Evolutionary conservation across 2,329 filamentous ascomycete genomes (phyloP), one percentile per base, ranked within the genome.

Genomic region (Samsoniella hepiali): DNA sequence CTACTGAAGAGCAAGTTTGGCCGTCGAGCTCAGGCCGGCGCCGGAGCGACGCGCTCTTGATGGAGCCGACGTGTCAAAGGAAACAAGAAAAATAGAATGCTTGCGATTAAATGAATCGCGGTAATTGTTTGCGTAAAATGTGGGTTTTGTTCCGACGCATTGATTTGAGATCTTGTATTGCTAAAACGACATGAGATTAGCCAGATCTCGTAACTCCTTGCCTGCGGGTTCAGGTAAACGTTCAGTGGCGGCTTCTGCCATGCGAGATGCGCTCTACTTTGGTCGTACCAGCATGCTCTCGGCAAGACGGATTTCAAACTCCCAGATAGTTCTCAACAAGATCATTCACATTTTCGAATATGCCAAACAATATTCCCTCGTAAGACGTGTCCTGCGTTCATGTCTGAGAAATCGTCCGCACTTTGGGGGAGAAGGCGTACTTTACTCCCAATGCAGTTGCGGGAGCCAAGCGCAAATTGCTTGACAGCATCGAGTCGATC

Each of bases 401-500:
- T 9, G n/a, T 40, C 1, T 40, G 44, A n/a, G n/a, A 13, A 13
- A 27, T n/a, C 4, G 10, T 13, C 17, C 5, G 6, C 17, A 27
- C 2, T 22, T 45, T 6, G 15, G 22, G 51, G 32, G 51, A 22
- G 32, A 29, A 17, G 4, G 32, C 38, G 9, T 56, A 42, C 53
- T 56, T 56, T 36, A 56, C 22, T 56, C 13, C 74, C 74, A 36
- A 75, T 65, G 55, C 73, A 76, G 40, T 72, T 69, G 4, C 73
- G 67, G 1, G 72, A 70, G 1, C 74, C 73, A 27, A 67, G 10
- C 0, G 65, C 67, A 49, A 76, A 76, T 5, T 73, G 73, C 58
- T 73, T 69, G 1, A 73, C 56, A 0, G 65, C 67, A 4, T 70
- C 67, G 8, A 62, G 67, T 15, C 67, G 63, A 59, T 75, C 73